These are phyloP conservation scores for Picochlorum sp. DNA, from an alignment of 139 green algal genomes.

Conservation along the genomic window DNA sequence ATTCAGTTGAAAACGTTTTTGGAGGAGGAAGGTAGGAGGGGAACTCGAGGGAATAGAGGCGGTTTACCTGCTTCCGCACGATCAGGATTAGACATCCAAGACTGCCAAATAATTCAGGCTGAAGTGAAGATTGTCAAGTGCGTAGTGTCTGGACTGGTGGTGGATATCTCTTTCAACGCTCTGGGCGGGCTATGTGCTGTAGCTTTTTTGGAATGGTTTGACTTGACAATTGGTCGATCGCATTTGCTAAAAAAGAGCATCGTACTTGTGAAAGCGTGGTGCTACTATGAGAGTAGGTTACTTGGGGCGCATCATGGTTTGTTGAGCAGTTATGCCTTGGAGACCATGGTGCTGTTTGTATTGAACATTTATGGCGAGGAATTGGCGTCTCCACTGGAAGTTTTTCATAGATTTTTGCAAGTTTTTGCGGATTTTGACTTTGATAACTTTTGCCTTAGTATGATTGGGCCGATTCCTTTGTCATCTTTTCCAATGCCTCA, in stretches of 20 bases:
- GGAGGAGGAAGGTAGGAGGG: constrained; percentile 65
- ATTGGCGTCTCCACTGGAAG: constrained; percentile 62
- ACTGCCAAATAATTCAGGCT: constrained; percentile 9
- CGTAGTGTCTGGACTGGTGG: constrained; percentile 86
- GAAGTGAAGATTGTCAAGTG: constrained; percentile 92
- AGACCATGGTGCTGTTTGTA: constrained; percentile 91
- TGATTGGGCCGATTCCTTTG: constrained; percentile 61
- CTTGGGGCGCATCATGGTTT: constrained; percentile 90
- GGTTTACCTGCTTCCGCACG: constrained; percentile 23
- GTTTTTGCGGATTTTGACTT: constrained; percentile 81
- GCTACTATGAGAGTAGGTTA: constrained; percentile 92
- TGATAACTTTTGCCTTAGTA: constrained; percentile 71
- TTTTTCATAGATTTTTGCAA: constrained; percentile 79
- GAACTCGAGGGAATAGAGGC: no score
- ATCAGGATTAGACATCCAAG: constrained; percentile 8
- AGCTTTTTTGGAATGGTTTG: constrained; percentile 81
- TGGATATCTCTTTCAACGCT: constrained; percentile 95
- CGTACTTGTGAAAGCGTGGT: constrained; percentile 96
- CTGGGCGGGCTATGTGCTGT: constrained; percentile 84
- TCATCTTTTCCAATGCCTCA: constrained; percentile 22
- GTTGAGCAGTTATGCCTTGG: constrained; percentile 91
- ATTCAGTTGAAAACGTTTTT: constrained; percentile 39
- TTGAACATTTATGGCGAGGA: constrained; percentile 65
- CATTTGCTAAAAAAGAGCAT: constrained; percentile 94
- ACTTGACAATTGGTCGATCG: constrained; percentile 52